phyloP scores from a whole-genome alignment of 495 filamentous ascomycete genomes.

The Xylaria curta region DNA sequence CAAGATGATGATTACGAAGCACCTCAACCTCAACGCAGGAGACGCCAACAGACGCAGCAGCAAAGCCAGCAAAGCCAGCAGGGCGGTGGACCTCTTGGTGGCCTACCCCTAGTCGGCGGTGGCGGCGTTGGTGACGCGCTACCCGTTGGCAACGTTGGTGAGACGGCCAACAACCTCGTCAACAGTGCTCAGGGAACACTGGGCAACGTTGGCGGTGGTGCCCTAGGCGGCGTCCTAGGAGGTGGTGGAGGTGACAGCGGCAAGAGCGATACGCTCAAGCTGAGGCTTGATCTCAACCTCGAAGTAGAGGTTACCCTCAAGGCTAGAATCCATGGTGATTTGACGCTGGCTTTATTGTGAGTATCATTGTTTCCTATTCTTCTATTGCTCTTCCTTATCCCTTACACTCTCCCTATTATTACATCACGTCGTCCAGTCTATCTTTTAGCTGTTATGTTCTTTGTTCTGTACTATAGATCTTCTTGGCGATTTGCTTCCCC shows the following conservation, averaged over 20 bases:
- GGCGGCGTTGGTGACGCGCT: slow-evolving; percentile 41
- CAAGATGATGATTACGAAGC: slow-evolving; percentile 51
- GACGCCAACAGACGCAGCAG: slow-evolving; percentile 46
- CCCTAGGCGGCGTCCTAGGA: slow-evolving; percentile 39
- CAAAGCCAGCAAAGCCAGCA: slow-evolving; percentile 48
- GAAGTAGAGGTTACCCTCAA: slow-evolving; percentile 90
- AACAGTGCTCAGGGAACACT: slow-evolving; percentile 62
- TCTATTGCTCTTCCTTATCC: not conserved
- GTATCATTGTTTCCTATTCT: slow-evolving; percentile 35
- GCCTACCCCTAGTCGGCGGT: slow-evolving; percentile 49
- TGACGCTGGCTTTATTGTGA: slow-evolving; percentile 85
- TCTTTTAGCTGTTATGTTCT: not conserved
- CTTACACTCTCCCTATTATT: not conserved
- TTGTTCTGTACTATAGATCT: not conserved
- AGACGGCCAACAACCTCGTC: slow-evolving; percentile 68
- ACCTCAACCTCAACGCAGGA: slow-evolving; percentile 34
- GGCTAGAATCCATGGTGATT: slow-evolving; percentile 90
- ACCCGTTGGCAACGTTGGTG: slow-evolving; percentile 63
- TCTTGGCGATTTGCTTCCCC: not conserved
- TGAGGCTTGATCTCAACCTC: slow-evolving; percentile 84
- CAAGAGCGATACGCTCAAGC: slow-evolving; percentile 72
- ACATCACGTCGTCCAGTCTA: not conserved
- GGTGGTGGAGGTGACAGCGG: slow-evolving; percentile 48
- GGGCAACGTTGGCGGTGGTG: slow-evolving; percentile 62
- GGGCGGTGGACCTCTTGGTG: slow-evolving; percentile 63